Evolutionary conservation across 768 basidiomycete genomes (phyloP).

Genomic region (Thelephora aurantiotincta): DNA sequence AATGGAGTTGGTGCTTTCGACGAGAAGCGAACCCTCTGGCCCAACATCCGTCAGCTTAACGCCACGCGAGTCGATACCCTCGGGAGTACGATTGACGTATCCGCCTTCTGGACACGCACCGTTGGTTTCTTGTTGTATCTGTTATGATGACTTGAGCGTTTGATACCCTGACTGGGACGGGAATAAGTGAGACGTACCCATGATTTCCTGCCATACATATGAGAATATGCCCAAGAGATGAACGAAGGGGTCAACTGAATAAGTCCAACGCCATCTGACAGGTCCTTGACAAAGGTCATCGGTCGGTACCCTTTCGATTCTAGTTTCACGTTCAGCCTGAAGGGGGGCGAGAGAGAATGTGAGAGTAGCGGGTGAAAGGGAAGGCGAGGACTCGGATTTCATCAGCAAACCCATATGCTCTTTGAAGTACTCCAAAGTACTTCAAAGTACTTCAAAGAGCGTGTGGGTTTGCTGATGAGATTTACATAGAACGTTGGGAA

Average conservation of each 20-base stretch:
- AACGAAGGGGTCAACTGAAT: slow-evolving; percentile 66
- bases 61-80: slow-evolving; percentile 87
- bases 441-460: no score
- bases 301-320: slow-evolving; percentile 74
- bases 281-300: slow-evolving; percentile 81
- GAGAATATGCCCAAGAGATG: neutral
- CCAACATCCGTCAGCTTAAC: slow-evolving; percentile 97
- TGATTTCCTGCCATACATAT: slow-evolving; percentile 63
- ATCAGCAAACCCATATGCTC: no score
- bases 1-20: neutral
- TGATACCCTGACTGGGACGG: slow-evolving; percentile 4
- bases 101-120: slow-evolving; percentile 93
- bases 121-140: slow-evolving; percentile 81
- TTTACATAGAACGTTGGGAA: no score
- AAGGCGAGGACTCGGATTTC: no score
- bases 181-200: slow-evolving; percentile 41
- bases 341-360: slow-evolving; percentile 2
- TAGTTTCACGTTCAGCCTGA: slow-evolving; percentile 91
- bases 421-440: no score
- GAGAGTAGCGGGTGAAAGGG: slow-evolving; percentile 2
- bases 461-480: no score
- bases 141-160: slow-evolving; percentile 23
- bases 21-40: slow-evolving; percentile 54
- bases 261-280: slow-evolving; percentile 88
- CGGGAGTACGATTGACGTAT: slow-evolving; percentile 93